phyloP scores from a whole-genome alignment of 108 stramenopile species.

The Cyclostephanos tholiformis region DNA sequence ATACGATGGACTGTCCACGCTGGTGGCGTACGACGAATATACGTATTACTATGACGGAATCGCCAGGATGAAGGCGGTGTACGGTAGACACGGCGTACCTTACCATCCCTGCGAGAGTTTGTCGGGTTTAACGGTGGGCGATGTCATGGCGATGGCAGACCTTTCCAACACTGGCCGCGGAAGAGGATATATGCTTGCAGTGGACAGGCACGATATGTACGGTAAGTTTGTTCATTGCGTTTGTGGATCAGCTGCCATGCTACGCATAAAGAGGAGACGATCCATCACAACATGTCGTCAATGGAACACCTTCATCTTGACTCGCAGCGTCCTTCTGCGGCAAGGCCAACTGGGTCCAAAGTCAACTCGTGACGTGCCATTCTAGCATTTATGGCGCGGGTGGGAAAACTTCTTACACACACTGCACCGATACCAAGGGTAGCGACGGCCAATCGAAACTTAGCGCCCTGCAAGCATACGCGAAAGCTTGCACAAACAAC shows the following conservation, averaged over 20 bases:
- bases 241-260: background rate
- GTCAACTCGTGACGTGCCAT: constrained; percentile 70
- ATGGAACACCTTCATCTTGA: background rate
- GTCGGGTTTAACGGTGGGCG: constrained; percentile 58
- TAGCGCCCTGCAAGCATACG: constrained; percentile 48
- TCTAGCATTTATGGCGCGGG: constrained; percentile 10
- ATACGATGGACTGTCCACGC: constrained; percentile 27
- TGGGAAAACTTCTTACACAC: constrained; percentile 20
- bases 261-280: background rate
- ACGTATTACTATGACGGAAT: constrained; percentile 34
- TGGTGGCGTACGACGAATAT: constrained; percentile 15
- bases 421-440: constrained; percentile 42
- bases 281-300: background rate
- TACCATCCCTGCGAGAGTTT: constrained; percentile 62
- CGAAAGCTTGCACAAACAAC: constrained; percentile 68
- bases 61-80: constrained; percentile 53
- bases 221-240: constrained; percentile 23
- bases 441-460: constrained; percentile 42
- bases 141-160: constrained; percentile 55
- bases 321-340: constrained; percentile 57
- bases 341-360: constrained; percentile 61
- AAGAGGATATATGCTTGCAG: constrained; percentile 65
- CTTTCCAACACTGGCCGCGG: constrained; percentile 33
- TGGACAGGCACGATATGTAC: constrained; percentile 72
- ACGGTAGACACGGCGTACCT: constrained; percentile 49